Evolutionary conservation across 139 green algal species (phyloP).

Genomic region (Volvox reticuliferus): DNA sequence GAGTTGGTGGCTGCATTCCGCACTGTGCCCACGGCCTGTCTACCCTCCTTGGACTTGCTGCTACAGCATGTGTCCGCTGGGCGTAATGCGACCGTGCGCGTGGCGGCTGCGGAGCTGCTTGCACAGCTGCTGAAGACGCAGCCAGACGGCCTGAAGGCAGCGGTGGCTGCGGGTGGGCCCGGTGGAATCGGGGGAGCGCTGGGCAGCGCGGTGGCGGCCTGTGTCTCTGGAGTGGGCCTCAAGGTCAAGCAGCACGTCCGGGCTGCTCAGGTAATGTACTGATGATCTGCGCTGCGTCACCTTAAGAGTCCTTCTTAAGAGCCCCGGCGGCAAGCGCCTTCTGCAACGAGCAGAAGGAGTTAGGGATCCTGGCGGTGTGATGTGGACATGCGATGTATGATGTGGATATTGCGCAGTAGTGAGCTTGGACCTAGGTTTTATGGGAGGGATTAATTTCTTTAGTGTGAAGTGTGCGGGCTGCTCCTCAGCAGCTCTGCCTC

Average conservation of each 20-base stretch:
- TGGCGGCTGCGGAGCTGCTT: slow-evolving; percentile 60
- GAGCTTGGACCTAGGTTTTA: too few species aligned
- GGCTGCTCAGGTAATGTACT: slow-evolving; percentile 51
- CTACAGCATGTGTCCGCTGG: background rate
- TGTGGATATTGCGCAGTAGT: too few species aligned
- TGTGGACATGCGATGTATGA: too few species aligned
- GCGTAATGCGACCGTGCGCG: slow-evolving; percentile 22
- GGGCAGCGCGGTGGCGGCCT: slow-evolving; percentile 40
- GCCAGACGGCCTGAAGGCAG: slow-evolving; percentile 26
- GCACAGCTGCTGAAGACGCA: background rate
- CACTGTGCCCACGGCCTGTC: background rate
- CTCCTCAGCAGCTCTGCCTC: too few species aligned
- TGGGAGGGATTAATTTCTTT: too few species aligned
- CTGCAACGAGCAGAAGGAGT: too few species aligned
- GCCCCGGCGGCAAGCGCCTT: too few species aligned
- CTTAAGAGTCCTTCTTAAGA: background rate
- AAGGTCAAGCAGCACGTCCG: slow-evolving; percentile 42
- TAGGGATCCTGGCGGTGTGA: too few species aligned
- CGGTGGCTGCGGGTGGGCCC: background rate
- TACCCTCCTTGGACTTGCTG: slow-evolving; percentile 21
- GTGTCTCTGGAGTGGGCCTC: slow-evolving; percentile 43
- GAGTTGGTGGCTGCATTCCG: background rate
- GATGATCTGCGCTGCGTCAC: too few species aligned
- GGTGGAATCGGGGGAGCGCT: background rate
- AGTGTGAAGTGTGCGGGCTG: too few species aligned